phyloP scores from a whole-genome alignment of 1,284 basidiomycete genomes.

The Moniliella sp. region DNA sequence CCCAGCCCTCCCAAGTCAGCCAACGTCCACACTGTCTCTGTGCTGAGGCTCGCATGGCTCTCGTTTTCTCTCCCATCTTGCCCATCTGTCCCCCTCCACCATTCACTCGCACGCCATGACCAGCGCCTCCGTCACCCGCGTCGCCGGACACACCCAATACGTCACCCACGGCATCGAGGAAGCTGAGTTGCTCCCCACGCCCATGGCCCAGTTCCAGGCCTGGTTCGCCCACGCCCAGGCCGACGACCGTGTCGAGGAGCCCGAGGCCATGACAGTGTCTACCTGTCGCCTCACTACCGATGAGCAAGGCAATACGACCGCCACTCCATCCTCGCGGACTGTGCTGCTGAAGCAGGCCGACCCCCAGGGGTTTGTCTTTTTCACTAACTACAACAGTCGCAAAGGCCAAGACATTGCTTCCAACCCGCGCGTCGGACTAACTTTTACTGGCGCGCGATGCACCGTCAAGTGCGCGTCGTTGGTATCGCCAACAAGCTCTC shows the following conservation, averaged over 20 bases:
- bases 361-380: constrained; percentile 59
- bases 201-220: constrained; percentile 20
- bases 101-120: too few species aligned
- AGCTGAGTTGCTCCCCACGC: constrained; percentile 8
- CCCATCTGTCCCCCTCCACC: too few species aligned
- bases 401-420: constrained; percentile 59
- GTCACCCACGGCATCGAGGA: constrained; percentile 14
- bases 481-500: constrained; percentile 60
- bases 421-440: constrained; percentile 52
- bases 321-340: constrained; percentile 54
- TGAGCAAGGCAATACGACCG: constrained; percentile 1
- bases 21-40: too few species aligned
- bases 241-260: constrained; percentile 15
- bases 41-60: too few species aligned
- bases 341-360: constrained; percentile 70
- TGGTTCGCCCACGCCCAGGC: constrained; percentile 22
- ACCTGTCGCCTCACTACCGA: constrained; percentile 6
- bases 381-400: constrained; percentile 79
- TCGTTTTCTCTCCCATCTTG: too few species aligned
- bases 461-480: constrained; percentile 59
- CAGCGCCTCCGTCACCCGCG: constrained; percentile 2
- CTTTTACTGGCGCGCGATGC: constrained; percentile 76
- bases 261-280: constrained; percentile 29
- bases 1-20: too few species aligned
- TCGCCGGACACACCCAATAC: constrained; percentile 28